Percentiles rank a stretch among this genome's conserved stretches.
These are phyloP conservation scores for Candida sonorensis DNA, from an alignment of 805 yeast species.

Conservation along the genomic window DNA sequence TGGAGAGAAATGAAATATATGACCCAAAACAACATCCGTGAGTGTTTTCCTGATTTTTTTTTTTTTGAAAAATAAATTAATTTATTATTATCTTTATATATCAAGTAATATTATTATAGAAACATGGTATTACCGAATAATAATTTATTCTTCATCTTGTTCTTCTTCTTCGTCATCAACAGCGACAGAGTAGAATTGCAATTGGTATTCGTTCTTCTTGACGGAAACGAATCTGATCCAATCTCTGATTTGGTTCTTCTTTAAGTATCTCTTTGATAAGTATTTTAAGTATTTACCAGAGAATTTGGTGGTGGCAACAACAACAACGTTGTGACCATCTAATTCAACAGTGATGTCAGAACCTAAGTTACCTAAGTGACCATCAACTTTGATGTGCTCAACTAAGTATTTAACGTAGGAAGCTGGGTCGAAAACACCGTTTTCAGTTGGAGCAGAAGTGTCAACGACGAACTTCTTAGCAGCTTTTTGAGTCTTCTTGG, in stretches of 20 bases:
- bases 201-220: conserved; percentile 91
- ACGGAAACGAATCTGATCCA: conserved; percentile 99
- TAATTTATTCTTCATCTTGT: conserved; percentile 46
- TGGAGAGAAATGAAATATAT: background rate
- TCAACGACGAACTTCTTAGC: conserved; percentile 92
- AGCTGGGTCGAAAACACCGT: conserved; percentile 96
- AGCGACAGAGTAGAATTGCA: conserved; percentile 98
- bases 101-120: no score
- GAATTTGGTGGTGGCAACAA: conserved; percentile 87
- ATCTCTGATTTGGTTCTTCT: conserved; percentile 99
- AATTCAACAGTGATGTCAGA: conserved; percentile 82
- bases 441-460: conserved; percentile 94
- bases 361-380: conserved; percentile 95
- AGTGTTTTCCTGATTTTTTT: background rate
- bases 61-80: no score
- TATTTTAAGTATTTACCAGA: conserved; percentile 99
- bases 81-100: no score
- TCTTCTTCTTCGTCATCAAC: conserved; percentile 87
- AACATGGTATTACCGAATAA: conserved; percentile 1
- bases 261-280: conserved; percentile 99
- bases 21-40: background rate
- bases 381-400: conserved; percentile 99
- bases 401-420: conserved; percentile 96
- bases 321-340: conserved; percentile 85
- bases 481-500: conserved; percentile 67